Evolutionary conservation across 306 rosid genomes (phyloP).

Genomic region (Malus orientalis): DNA sequence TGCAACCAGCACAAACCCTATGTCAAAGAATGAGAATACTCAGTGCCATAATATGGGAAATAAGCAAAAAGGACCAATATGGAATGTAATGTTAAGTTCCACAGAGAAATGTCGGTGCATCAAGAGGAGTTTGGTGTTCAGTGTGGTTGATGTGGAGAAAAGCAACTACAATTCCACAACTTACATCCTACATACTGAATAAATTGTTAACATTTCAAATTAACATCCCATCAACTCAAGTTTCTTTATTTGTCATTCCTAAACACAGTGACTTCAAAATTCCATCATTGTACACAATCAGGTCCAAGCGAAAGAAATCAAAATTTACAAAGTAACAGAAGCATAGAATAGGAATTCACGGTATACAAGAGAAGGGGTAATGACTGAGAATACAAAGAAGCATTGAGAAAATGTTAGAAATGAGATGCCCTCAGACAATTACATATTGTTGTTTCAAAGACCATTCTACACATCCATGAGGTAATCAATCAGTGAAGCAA

Average conservation of each 20-base stretch:
- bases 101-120: not conserved
- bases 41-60: not conserved
- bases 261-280: not conserved
- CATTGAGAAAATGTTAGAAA: not conserved
- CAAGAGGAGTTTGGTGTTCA: not conserved
- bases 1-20: constrained; percentile 84
- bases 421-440: not conserved
- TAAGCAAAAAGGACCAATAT: not conserved
- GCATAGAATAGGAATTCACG: not conserved
- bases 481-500: not conserved
- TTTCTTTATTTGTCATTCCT: not conserved
- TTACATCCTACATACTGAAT: not conserved
- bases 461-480: not conserved
- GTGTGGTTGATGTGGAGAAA: not conserved
- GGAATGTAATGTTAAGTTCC: not conserved
- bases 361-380: not conserved
- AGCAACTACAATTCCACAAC: not conserved
- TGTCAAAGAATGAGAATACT: constrained; percentile 4
- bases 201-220: not conserved
- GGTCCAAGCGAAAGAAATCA: not conserved
- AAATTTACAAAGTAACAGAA: not conserved
- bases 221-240: not conserved
- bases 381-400: not conserved
- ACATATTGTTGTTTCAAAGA: not conserved
- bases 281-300: not conserved